Conservation (phyloP, 768 basidiomycete genomes). For the Paxillus ammoniavirescens region DNA sequence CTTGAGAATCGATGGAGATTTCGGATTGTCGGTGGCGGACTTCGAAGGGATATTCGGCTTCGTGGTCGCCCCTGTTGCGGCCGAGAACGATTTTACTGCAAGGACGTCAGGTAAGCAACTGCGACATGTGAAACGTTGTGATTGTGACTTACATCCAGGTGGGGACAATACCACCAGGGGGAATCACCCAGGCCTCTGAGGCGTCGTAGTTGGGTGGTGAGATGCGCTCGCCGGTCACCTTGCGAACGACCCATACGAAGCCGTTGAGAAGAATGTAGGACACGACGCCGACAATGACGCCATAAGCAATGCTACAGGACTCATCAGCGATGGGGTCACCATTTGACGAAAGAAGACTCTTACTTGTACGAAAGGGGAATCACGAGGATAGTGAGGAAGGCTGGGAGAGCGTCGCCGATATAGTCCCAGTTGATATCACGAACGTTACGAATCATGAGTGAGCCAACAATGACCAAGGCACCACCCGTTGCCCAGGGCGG, state of each 20-base stretch:
- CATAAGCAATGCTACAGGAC: constrained; percentile 73
- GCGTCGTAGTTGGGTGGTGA: constrained; percentile 61
- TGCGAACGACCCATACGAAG: constrained; percentile 55
- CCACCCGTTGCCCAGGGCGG: constrained; percentile 88
- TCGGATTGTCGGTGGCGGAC: constrained; percentile 32
- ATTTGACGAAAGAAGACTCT: constrained; percentile 17
- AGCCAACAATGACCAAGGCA: constrained; percentile 83
- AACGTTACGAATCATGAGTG: constrained; percentile 85
- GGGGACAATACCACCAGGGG: constrained; percentile 68
- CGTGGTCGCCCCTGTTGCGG: background rate
- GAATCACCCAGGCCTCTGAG: constrained; percentile 69
- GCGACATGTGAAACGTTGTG: background rate
- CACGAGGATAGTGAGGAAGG: constrained; percentile 77
- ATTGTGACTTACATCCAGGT: constrained; percentile 57
- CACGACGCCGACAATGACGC: constrained; percentile 77
- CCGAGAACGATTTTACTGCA: constrained; percentile 26
- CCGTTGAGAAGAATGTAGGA: constrained; percentile 76
- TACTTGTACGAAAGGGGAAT: constrained; percentile 81
- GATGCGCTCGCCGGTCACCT: constrained; percentile 55
- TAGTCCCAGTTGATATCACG: constrained; percentile 90
- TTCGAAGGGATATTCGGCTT: constrained; percentile 29
- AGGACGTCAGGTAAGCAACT: background rate
- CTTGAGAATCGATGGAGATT: constrained; percentile 33
- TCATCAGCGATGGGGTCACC: background rate
- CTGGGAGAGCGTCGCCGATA: constrained; percentile 82